Evolutionary conservation across 1,284 basidiomycete genomes (phyloP).

Genomic region (Rhodotorula sp.): DNA sequence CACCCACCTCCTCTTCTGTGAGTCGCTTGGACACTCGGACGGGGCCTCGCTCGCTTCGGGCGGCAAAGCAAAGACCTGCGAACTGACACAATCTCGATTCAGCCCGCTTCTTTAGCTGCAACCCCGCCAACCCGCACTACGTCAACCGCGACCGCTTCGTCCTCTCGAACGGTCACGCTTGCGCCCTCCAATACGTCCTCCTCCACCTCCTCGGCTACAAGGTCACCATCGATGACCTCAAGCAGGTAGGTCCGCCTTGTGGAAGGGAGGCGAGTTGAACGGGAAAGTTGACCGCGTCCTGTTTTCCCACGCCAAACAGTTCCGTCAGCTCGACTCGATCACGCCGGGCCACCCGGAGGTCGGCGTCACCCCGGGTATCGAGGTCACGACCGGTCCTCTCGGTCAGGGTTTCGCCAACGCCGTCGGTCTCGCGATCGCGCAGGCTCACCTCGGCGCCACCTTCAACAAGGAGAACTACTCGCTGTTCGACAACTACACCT

Average conservation of each 20-base stretch:
- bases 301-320: constrained; percentile 18
- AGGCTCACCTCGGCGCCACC: constrained; percentile 80
- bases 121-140: constrained; percentile 86
- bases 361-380: constrained; percentile 84
- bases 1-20: constrained; percentile 71
- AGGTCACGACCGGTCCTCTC: constrained; percentile 93
- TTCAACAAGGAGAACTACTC: constrained; percentile 86
- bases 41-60: constrained; percentile 53
- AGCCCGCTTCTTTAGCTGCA: constrained; percentile 54
- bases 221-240: constrained; percentile 77
- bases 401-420: constrained; percentile 91
- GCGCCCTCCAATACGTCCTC: constrained; percentile 66
- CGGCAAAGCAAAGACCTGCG: too few species aligned
- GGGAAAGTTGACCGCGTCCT: background rate
- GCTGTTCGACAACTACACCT: constrained; percentile 82
- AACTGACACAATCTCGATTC: background rate
- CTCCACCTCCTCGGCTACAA: constrained; percentile 82
- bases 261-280: too few species aligned
- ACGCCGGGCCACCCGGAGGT: constrained; percentile 75
- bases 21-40: background rate
- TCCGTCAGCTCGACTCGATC: constrained; percentile 71
- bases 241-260: constrained; percentile 60
- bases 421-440: constrained; percentile 88
- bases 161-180: constrained; percentile 69
- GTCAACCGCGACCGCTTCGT: constrained; percentile 87